Percentiles rank a stretch among this genome's conserved stretches.
Evolutionary conservation across 345 rosid genomes (phyloP).

Genomic region (Melaleuca alternifolia): DNA sequence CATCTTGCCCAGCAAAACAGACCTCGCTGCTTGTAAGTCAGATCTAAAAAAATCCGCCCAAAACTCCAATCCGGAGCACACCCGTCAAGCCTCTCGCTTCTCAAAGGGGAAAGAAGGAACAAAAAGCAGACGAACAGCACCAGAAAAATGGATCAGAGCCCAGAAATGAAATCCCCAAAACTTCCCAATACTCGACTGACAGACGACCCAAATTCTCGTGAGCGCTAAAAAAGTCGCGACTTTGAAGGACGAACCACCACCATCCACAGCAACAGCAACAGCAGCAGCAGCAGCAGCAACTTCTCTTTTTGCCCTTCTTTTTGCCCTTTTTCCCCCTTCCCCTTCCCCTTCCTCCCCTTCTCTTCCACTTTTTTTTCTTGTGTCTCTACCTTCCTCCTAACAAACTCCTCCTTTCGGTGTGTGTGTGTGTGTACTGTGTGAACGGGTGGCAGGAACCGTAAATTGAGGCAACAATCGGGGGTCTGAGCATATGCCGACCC

Average conservation of each 20-base stretch:
- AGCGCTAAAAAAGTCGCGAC: not conserved
- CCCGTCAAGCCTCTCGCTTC: not conserved
- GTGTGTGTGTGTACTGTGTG: not conserved
- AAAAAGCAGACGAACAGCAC: not conserved
- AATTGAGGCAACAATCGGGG: conserved; percentile 25
- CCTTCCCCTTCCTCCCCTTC: not conserved
- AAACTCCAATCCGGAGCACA: not conserved
- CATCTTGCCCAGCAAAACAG: not conserved
- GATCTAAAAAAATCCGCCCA: not conserved
- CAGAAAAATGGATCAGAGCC: not conserved
- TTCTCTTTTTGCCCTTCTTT: not conserved
- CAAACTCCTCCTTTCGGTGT: conserved; percentile 15
- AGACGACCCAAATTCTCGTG: not conserved
- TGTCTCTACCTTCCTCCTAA: conserved; percentile 20
- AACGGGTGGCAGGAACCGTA: conserved; percentile 36
- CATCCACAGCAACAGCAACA: not conserved
- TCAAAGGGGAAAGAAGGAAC: not conserved
- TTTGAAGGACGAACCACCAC: not conserved
- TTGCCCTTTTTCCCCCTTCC: not conserved
- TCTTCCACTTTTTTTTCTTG: not conserved
- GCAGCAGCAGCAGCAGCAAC: not conserved
- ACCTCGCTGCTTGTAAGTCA: not conserved
- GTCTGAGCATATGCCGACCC: conserved; percentile 34
- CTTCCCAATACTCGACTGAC: not conserved
- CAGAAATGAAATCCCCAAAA: not conserved